phyloP scores from a whole-genome alignment of 148 eudicot species.

The Rhododendron henanense region DNA sequence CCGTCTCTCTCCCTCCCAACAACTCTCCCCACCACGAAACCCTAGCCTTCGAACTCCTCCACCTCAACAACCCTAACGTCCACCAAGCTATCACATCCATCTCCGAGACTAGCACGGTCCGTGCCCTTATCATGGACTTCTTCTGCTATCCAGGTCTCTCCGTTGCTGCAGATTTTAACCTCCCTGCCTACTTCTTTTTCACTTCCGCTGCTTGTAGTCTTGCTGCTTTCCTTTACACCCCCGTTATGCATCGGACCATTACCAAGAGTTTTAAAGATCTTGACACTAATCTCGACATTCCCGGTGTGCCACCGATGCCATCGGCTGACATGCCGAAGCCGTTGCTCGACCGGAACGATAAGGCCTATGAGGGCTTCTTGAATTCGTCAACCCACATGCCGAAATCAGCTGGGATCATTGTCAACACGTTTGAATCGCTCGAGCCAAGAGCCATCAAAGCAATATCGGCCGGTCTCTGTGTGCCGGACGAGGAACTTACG shows the following conservation, averaged over 20 bases:
- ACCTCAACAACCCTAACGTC: too few species aligned
- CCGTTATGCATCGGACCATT: constrained; percentile 20
- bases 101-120: too few species aligned
- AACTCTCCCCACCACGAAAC: constrained; percentile 12
- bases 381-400: background rate
- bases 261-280: constrained; percentile 34
- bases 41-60: constrained; percentile 18
- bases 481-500: constrained; percentile 9
- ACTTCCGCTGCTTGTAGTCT: constrained; percentile 37
- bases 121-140: too few species aligned
- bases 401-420: constrained; percentile 29
- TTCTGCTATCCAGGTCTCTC: too few species aligned
- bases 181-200: constrained; percentile 45
- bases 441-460: constrained; percentile 31
- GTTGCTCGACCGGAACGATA: constrained; percentile 16
- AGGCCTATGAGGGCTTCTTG: constrained; percentile 17
- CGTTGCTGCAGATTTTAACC: constrained; percentile 16
- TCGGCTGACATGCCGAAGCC: constrained; percentile 36
- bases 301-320: constrained; percentile 41
- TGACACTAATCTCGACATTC: constrained; percentile 19
- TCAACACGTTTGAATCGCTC: constrained; percentile 35
- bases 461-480: constrained; percentile 29
- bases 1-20: constrained; percentile 18
- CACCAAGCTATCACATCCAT: too few species aligned
- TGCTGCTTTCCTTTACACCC: constrained; percentile 23